These are phyloP conservation scores for Volvox reticuliferus DNA, from an alignment of 139 green algal genomes.

Conservation along the genomic window DNA sequence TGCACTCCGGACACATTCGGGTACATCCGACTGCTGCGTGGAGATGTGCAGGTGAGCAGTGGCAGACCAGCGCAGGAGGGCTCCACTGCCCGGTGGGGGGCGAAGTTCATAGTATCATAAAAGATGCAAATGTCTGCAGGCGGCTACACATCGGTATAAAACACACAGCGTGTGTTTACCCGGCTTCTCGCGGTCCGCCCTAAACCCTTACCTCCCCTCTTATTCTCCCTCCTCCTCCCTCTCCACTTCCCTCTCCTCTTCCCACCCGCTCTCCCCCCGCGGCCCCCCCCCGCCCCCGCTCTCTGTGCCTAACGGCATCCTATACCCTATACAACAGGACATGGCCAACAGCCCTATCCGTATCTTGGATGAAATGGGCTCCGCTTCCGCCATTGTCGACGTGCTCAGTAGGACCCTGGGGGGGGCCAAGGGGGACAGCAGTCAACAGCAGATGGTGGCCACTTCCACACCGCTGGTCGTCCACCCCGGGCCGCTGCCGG, in stretches of 20 bases:
- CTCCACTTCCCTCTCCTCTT: neutral
- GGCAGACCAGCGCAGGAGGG: too few relatives aligned
- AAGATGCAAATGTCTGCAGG: too few relatives aligned
- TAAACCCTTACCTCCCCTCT: too few relatives aligned
- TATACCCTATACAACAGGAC: neutral
- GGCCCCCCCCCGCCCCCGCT: too few relatives aligned
- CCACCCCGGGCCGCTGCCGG: neutral
- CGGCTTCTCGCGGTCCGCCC: too few relatives aligned
- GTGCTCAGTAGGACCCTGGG: neutral
- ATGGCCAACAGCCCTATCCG: neutral
- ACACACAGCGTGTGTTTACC: too few relatives aligned
- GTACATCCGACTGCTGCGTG: neutral
- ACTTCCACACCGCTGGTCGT: neutral
- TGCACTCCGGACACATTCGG: neutral
- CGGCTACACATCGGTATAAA: too few relatives aligned
- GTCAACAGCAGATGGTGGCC: neutral
- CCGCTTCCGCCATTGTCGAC: neutral
- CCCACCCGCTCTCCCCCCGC: neutral
- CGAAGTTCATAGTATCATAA: too few relatives aligned
- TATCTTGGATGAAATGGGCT: constrained; percentile 24
- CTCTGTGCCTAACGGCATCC: neutral
- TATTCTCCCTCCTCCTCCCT: neutral
- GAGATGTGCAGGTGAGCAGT: constrained; percentile 6
- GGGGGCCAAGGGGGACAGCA: neutral
- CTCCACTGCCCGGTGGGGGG: too few relatives aligned